These are phyloP conservation scores for Lepidium didymum DNA, from an alignment of 345 rosid genomes.

Conservation along the genomic window DNA sequence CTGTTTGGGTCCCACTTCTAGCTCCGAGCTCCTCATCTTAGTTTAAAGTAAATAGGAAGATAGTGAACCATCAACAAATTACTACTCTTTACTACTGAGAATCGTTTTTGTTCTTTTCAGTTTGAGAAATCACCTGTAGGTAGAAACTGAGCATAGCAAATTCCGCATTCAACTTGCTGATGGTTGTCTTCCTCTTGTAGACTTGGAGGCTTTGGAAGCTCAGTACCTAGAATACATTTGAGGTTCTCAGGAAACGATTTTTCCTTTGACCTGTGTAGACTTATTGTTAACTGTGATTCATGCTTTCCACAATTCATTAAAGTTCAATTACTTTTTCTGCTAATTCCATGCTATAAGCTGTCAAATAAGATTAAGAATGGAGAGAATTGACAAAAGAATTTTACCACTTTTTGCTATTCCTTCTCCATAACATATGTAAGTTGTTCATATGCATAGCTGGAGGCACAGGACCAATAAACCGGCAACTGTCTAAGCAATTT, in stretches of 20 bases:
- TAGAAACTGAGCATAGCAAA: conserved; percentile 69
- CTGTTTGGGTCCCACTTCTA: conserved; percentile 52
- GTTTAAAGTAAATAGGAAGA: background rate
- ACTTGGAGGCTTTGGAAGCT: conserved; percentile 41
- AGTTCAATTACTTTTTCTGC: background rate
- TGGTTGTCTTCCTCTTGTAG: conserved; percentile 28
- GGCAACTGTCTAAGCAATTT: conserved; percentile 41
- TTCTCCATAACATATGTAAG: conserved; percentile 48
- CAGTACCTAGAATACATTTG: conserved; percentile 37
- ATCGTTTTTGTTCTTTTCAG: background rate
- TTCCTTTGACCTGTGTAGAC: conserved; percentile 46
- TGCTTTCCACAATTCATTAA: background rate
- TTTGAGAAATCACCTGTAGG: conserved; percentile 46
- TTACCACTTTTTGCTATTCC: conserved; percentile 56
- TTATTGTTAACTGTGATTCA: background rate
- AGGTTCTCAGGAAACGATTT: conserved; percentile 52
- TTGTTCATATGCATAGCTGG: conserved; percentile 26
- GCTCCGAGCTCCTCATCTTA: conserved; percentile 63
- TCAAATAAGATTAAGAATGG: background rate
- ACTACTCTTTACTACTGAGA: background rate
- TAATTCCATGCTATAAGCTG: background rate
- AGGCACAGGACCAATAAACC: conserved; percentile 44
- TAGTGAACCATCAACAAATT: background rate
- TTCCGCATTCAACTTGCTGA: conserved; percentile 64
- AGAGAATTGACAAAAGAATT: background rate